These are phyloP conservation scores for Leccinum longicurvipes DNA, from an alignment of 768 basidiomycete species.

Conservation along the genomic window DNA sequence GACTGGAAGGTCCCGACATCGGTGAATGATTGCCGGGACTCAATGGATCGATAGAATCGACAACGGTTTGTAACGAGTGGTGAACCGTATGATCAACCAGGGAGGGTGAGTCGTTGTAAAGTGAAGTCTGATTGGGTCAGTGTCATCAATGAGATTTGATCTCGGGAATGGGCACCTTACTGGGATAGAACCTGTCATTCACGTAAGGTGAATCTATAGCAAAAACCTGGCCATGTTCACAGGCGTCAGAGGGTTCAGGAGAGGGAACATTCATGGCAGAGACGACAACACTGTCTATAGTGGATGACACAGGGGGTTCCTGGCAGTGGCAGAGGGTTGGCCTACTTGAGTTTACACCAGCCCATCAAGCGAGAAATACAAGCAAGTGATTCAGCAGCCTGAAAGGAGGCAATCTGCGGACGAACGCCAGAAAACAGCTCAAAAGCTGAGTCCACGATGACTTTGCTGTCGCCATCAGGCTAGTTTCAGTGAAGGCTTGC, in stretches of 20 bases:
- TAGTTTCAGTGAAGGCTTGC: background rate
- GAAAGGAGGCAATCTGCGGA: background rate
- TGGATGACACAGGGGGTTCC: background rate
- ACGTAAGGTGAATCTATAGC: background rate
- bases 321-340: background rate
- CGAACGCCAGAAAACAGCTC: background rate
- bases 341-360: background rate
- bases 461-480: background rate
- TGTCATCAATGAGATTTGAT: background rate
- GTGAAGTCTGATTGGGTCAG: background rate
- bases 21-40: background rate
- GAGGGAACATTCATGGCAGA: background rate
- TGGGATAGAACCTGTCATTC: background rate
- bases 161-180: background rate
- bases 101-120: background rate
- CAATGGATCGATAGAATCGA: background rate
- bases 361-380: background rate
- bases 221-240: background rate
- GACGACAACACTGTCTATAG: background rate
- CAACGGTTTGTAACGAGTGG: background rate
- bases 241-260: background rate
- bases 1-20: background rate
- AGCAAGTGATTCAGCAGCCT: constrained; percentile 2
- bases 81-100: background rate
- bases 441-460: background rate